A percentile compares a stretch with the other conserved stretches of the same genome.
Conservation (phyloP, 129 eudicot species). For the Lactuca saligna region DNA sequence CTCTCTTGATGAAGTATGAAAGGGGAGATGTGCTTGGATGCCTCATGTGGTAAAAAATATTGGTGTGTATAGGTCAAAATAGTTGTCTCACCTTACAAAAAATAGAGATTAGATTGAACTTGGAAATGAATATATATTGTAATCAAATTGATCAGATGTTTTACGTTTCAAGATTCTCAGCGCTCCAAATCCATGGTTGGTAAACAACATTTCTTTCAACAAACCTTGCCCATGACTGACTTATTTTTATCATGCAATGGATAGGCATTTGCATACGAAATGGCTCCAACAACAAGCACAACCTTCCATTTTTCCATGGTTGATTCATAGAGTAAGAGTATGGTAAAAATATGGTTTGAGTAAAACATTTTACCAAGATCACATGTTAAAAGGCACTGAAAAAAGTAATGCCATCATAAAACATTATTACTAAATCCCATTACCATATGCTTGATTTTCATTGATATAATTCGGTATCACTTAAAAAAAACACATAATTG, state of each 20-base stretch:
- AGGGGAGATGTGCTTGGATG: conserved; percentile 60
- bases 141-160: not conserved
- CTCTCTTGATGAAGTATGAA: conserved; percentile 47
- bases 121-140: not conserved
- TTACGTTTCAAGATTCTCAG: conserved; percentile 67
- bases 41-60: conserved; percentile 42
- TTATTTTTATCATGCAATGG: conserved; percentile 55
- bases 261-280: conserved; percentile 57
- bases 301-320: conserved; percentile 56
- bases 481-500: too few relatives aligned
- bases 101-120: not conserved
- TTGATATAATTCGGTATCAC: too few relatives aligned
- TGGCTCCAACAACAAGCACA: conserved; percentile 55
- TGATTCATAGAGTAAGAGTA: conserved; percentile 46
- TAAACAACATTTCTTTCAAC: conserved; percentile 56
- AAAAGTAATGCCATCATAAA: not conserved
- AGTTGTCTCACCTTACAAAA: conserved; percentile 61
- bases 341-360: conserved; percentile 55
- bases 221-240: conserved; percentile 74
- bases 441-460: too few relatives aligned
- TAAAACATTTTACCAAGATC: conserved; percentile 64
- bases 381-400: conserved; percentile 35
- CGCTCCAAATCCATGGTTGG: conserved; percentile 74
- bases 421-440: not conserved
- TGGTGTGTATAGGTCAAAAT: conserved; percentile 56